Evolutionary conservation across 352 stramenopile genomes (phyloP).

Genomic region (Phytophthora colocasiae): DNA sequence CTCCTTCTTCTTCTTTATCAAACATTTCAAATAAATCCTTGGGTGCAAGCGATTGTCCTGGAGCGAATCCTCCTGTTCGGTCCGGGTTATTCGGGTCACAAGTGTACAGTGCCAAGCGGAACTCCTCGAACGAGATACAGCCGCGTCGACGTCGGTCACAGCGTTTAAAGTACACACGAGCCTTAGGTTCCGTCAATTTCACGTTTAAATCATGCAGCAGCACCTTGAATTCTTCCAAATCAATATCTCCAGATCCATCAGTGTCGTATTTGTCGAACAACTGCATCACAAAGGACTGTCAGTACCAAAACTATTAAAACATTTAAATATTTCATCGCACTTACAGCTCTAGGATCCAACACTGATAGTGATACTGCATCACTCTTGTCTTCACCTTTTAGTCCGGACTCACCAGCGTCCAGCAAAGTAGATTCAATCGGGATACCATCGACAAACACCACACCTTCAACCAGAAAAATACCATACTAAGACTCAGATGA

Average conservation of each 20-base stretch:
- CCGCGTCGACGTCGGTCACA: conserved; percentile 71
- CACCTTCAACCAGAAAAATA: conserved; percentile 37
- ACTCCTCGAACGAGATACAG: conserved; percentile 84
- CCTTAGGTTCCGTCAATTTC: conserved; percentile 71
- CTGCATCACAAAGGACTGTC: conserved; percentile 32
- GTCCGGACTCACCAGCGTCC: conserved; percentile 51
- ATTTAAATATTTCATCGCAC: conserved; percentile 7
- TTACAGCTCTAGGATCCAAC: conserved; percentile 58
- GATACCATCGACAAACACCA: conserved; percentile 80
- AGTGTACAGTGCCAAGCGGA: conserved; percentile 77
- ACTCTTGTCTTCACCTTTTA: conserved; percentile 46
- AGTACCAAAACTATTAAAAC: neutral
- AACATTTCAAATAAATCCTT: conserved; percentile 89
- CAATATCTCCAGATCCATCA: conserved; percentile 78
- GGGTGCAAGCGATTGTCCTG: conserved; percentile 68
- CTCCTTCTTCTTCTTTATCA: conserved; percentile 72
- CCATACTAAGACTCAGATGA: conserved; percentile 12
- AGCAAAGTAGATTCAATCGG: conserved; percentile 71
- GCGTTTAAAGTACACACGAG: conserved; percentile 79
- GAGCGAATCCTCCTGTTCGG: conserved; percentile 71
- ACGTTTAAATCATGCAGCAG: conserved; percentile 68
- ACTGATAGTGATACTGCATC: conserved; percentile 51
- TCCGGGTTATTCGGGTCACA: conserved; percentile 83
- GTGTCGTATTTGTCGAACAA: conserved; percentile 87
- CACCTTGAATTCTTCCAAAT: conserved; percentile 81